phyloP scores from a whole-genome alignment of 2,329 filamentous ascomycete species.

The Volutella citrinella region DNA sequence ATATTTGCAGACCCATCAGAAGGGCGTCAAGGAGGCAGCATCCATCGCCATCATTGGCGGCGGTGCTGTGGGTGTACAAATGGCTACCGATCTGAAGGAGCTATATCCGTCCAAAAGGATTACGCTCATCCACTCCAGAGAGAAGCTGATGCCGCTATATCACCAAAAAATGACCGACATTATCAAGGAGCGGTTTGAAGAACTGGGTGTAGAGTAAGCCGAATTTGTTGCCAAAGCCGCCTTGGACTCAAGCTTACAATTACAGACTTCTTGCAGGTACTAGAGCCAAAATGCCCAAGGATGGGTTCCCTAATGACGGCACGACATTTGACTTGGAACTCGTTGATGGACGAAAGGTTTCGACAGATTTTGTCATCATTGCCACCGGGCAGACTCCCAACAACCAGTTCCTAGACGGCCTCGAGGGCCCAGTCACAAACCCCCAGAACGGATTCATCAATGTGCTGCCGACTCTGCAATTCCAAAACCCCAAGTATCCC shows the following conservation, averaged over 20 bases:
- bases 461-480: constrained; percentile 18
- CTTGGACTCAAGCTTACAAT: too few species aligned
- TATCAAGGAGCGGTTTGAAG: constrained; percentile 13
- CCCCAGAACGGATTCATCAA: constrained; percentile 20
- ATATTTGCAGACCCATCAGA: constrained; percentile 21
- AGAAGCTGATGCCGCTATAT: constrained; percentile 22
- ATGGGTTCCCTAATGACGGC: constrained; percentile 20
- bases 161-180: constrained; percentile 23
- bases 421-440: constrained; percentile 15
- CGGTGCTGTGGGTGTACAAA: constrained; percentile 23
- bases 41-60: constrained; percentile 23
- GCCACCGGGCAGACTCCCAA: constrained; percentile 24
- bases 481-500: constrained; percentile 19
- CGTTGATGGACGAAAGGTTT: constrained; percentile 18
- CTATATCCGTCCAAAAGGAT: constrained; percentile 22
- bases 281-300: constrained; percentile 15
- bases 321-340: constrained; percentile 16
- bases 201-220: constrained; percentile 22
- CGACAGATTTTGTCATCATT: constrained; percentile 19
- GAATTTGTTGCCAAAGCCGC: background rate
- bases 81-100: constrained; percentile 24
- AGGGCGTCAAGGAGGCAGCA: constrained; percentile 15
- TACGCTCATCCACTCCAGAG: constrained; percentile 20
- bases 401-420: constrained; percentile 19
- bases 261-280: constrained; percentile 20